Evolutionary conservation across 768 basidiomycete genomes (phyloP).

Genomic region (Lactarius sanguifluus): DNA sequence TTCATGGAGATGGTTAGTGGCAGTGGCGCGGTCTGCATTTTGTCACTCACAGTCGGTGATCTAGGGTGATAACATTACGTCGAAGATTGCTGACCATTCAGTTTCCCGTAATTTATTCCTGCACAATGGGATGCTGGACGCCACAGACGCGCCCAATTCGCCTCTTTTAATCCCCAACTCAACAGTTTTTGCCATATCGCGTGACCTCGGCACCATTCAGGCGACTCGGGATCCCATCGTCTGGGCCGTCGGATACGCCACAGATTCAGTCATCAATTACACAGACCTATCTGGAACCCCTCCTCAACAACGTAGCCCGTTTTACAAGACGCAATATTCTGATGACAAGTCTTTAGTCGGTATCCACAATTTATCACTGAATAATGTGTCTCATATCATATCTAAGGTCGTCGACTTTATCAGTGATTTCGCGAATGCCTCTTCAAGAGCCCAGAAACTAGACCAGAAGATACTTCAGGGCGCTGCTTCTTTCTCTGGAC

Average conservation of each 20-base stretch:
- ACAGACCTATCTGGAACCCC: slow-evolving; percentile 38
- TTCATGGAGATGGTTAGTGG: slow-evolving; percentile 22
- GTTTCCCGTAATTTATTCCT: slow-evolving; percentile 26
- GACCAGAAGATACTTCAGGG: slow-evolving; percentile 50
- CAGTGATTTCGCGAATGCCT: slow-evolving; percentile 45
- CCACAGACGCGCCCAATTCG: background rate
- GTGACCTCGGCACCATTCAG: slow-evolving; percentile 33
- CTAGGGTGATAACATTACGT: slow-evolving; percentile 10
- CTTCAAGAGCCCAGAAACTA: slow-evolving; percentile 45
- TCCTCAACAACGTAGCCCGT: slow-evolving; percentile 44
- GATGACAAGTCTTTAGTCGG: slow-evolving; percentile 32
- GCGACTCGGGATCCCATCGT: slow-evolving; percentile 30
- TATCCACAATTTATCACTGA: background rate
- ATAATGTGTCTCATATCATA: background rate
- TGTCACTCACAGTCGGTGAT: background rate
- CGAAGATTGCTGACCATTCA: too few species aligned
- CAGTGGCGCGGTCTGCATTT: too few species aligned
- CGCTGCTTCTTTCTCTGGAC: slow-evolving; percentile 47
- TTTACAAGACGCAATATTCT: slow-evolving; percentile 42
- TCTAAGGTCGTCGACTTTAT: slow-evolving; percentile 45
- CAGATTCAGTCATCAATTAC: slow-evolving; percentile 33
- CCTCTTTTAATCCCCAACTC: slow-evolving; percentile 14
- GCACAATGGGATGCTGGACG: slow-evolving; percentile 24
- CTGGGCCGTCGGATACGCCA: slow-evolving; percentile 34
- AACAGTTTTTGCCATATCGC: slow-evolving; percentile 32